Conservation (phyloP, 495 filamentous ascomycete genomes). For the Talaromyces trachyspermus region DNA sequence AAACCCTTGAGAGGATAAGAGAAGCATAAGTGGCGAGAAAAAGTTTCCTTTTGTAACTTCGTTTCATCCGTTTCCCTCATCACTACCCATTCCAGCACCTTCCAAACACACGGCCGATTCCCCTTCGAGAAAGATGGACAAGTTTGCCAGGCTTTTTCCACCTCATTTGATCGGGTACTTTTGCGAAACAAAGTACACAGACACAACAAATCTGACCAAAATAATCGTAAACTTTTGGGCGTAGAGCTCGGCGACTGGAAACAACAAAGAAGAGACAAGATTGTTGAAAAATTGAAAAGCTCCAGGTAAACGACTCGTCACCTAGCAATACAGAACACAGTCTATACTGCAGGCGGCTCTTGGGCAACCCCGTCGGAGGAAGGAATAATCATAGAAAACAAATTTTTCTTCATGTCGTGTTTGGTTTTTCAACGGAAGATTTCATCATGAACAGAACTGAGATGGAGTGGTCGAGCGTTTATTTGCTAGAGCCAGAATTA, state of each 20-base stretch:
- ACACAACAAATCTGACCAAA: slow-evolving; percentile 5
- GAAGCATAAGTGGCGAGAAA: slow-evolving; percentile 1
- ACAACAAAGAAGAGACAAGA: too few species aligned
- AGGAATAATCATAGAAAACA: not conserved
- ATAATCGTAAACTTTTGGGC: slow-evolving; percentile 8
- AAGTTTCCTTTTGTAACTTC: not conserved
- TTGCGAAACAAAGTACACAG: not conserved
- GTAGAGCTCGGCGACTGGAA: slow-evolving; percentile 8
- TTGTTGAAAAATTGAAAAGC: slow-evolving; percentile 1
- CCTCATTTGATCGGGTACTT: slow-evolving; percentile 2
- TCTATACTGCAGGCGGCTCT: not conserved
- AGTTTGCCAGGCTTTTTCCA: slow-evolving; percentile 8
- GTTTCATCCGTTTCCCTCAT: slow-evolving; percentile 8
- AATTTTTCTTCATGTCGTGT: slow-evolving; percentile 25
- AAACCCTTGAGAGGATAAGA: slow-evolving; percentile 11
- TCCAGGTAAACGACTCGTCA: slow-evolving; percentile 6
- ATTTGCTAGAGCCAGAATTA: slow-evolving; percentile 48
- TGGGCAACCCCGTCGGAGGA: slow-evolving; percentile 2
- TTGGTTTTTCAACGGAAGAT: slow-evolving; percentile 38
- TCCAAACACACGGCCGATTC: slow-evolving; percentile 28
- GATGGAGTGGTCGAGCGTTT: slow-evolving; percentile 60
- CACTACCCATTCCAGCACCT: slow-evolving; percentile 27
- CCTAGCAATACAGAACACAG: not conserved
- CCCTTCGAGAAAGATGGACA: slow-evolving; percentile 21
- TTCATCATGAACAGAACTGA: slow-evolving; percentile 42